Evolutionary conservation across 228 moss, liverwort and hornwort species (phyloP).

Genomic region (Sphagnum magellanicum): DNA sequence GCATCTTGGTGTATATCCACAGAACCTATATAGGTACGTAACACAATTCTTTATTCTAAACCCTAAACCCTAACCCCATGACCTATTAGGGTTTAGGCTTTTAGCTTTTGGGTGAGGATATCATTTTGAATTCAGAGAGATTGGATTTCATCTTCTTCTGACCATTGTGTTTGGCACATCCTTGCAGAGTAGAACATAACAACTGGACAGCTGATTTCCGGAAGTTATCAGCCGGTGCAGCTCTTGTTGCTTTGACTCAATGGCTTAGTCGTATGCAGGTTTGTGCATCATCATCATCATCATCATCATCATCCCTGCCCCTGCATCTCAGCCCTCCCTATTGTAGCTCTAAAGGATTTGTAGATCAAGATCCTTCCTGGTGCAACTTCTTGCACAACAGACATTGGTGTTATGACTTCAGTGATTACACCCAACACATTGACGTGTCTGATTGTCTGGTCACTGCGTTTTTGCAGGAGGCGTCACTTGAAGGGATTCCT

Average conservation of each 20-base stretch:
- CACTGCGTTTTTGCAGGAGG: conserved; percentile 33
- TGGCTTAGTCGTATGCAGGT: conserved; percentile 97
- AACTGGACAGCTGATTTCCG: conserved; percentile 89
- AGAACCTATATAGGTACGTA: conserved; percentile 50
- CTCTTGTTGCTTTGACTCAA: conserved; percentile 67
- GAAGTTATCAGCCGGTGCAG: conserved; percentile 76
- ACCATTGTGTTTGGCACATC: no score
- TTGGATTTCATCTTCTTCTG: background rate
- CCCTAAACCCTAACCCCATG: no score
- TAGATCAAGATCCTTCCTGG: no score
- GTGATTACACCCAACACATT: no score
- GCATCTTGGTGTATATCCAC: conserved; percentile 59
- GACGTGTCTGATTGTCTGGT: no score
- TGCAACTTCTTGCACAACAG: no score
- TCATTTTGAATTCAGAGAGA: background rate
- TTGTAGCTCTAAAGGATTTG: background rate
- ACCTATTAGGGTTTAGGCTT: no score
- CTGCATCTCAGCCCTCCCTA: background rate
- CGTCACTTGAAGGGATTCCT: conserved; percentile 65
- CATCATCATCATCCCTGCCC: background rate
- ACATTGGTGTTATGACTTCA: no score
- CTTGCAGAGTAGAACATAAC: conserved; percentile 54
- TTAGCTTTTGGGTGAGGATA: no score
- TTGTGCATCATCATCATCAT: no score
- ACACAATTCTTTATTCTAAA: no score